Base-by-base conservation (phyloP, 768 basidiomycete genomes). In the Tulasnella sp. region DNA sequence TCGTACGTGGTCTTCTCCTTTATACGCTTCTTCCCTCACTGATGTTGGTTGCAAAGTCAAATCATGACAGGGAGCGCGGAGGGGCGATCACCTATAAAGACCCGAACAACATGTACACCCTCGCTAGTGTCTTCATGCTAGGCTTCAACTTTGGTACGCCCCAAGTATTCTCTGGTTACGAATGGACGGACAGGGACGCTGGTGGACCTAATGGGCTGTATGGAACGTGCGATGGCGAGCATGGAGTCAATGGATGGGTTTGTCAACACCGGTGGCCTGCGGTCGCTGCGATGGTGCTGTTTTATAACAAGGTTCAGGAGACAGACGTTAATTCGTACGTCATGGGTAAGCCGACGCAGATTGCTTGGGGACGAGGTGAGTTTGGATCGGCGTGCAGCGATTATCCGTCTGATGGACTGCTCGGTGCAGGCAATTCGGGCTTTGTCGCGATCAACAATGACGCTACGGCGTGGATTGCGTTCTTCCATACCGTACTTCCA, bases 401-500 rank as follows among this genome's bases (percentile, higher is more conserved):
- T 39, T 19, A 19, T 19, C 19, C 19, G 37, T 12, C 19, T 12
- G 19, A 12, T 39, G 12, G 12, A 39, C 19, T 19, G 80, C 78
- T 77, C 27, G n/a, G n/a, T n/a, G n/a, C n/a, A n/a, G n/a, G n/a
- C n/a, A 66, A 76, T 0, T 65, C 68, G 40, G 82, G 82, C 2
- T 82, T 79, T 58, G 77, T 83, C 3, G 82, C 75, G 0, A 84
- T 84, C 62, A 84, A 84, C 65, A 83, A 84, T 59, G 75, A 67
- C 4, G 78, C 81, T 58, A 70, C 71, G 3, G 62, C 68, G 0
- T 84, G 83, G 82, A 76, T 59, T 6, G 52, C 73, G 0, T 76
- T 75, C 0, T 83, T 84, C 65, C 64, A 68, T 19, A 84, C 82
- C 0, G 74, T 76, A 0, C 67, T 84, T 7, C 73, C 82, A 0